Base-by-base conservation (phyloP, 169 alveolate genomes). In the Eimeria tenella region DNA sequence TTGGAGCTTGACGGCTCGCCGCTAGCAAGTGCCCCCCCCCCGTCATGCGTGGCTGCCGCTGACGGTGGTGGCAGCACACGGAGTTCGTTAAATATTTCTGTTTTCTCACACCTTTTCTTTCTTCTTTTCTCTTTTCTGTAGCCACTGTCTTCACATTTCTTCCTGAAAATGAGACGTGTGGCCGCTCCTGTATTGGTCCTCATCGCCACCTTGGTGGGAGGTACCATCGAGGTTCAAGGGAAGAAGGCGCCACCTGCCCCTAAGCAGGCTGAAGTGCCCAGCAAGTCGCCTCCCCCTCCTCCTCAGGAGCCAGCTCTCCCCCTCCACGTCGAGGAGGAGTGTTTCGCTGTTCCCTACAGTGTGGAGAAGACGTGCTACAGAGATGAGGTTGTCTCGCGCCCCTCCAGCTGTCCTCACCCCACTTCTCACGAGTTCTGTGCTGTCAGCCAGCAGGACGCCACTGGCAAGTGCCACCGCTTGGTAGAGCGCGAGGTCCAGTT, bases 321-420 rank as follows among this genome's bases (percentile, higher is more conserved):
- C 13, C 23, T 90, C 4, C 75, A 58, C 53, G 50, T 81, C 49
- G 95, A 70, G 13, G 79, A 79, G 70, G 93, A 92, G 62, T 92
- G 95, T 60, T 92, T 92, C 49, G 93, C 52, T 7, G 95, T 92
- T 19, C 95, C 95, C 8, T 92, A 63, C 31, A 77, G 92, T 9
- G 93, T 92, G 23, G 90, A 92, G 23, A 79, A 92, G 79, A 93
- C 95, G 19, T 93, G 95, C 75, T 93, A 81, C 60, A 15, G 70
- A 52, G 93, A 93, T n/a, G 95, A 83, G 23, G 58, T 42, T 4
- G 88, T 93, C 17, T 84, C 92, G 5, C 77, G 88, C 11, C 95
- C 95, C n/a, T 93, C 49, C 87, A 62, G 92, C 55, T 93, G 95
- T 25, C 93, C 86, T 21, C 65, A 60, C 42, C 77, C 93, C 10